These are phyloP conservation scores for Akanthomyces lecanii DNA, from an alignment of 2,329 filamentous ascomycete genomes.

Conservation along the genomic window DNA sequence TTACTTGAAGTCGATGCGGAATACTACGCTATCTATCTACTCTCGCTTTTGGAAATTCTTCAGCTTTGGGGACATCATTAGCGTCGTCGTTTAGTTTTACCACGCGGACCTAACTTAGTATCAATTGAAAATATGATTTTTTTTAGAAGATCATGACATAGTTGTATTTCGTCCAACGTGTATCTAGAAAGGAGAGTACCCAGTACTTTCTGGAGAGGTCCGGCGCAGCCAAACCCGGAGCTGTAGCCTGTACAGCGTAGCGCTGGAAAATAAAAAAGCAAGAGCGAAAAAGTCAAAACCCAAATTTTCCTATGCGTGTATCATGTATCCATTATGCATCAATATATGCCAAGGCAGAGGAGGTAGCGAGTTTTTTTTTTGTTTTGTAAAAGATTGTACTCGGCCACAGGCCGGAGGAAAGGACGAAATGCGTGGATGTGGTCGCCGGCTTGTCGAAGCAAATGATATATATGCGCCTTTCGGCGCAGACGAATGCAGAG, in stretches of 20 bases:
- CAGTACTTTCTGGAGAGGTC: not conserved
- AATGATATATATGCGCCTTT: slow-evolving; percentile 1
- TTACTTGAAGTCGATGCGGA: too few species aligned
- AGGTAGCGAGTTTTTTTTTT: not conserved
- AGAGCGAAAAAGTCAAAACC: not conserved
- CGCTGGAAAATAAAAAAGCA: not conserved
- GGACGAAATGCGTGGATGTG: not conserved
- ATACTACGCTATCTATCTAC: too few species aligned
- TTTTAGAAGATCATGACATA: not conserved
- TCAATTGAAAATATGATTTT: too few species aligned
- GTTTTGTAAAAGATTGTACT: not conserved
- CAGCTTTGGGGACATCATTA: too few species aligned
- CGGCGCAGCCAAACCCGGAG: not conserved
- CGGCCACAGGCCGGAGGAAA: not conserved
- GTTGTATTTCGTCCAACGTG: not conserved
- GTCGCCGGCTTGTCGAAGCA: not conserved
- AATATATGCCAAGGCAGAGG: not conserved
- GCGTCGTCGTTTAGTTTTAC: too few species aligned
- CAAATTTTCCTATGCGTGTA: not conserved
- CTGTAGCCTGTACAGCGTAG: slow-evolving; percentile 4
- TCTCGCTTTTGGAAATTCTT: too few species aligned
- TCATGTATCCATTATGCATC: not conserved
- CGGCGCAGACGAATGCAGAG: too few species aligned
- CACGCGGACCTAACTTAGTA: too few species aligned
- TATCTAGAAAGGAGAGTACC: not conserved